These are phyloP conservation scores for Epichloe typhina DNA, from an alignment of 2,329 filamentous ascomycete species.

Conservation along the genomic window DNA sequence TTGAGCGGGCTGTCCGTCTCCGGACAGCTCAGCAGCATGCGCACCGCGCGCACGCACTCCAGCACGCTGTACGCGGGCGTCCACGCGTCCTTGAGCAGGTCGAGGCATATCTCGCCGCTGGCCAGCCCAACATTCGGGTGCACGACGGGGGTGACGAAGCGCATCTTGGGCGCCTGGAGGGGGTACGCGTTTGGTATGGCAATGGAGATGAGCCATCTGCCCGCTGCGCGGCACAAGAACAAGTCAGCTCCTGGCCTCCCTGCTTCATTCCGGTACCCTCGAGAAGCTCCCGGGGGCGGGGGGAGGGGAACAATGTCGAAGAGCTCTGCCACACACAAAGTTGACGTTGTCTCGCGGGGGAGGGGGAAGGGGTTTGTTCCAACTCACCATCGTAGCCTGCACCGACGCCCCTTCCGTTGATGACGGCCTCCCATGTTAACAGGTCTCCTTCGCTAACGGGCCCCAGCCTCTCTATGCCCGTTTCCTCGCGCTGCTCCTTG, in stretches of 20 bases:
- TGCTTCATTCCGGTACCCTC: neutral
- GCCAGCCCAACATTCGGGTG: conserved; percentile 63
- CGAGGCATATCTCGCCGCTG: conserved; percentile 87
- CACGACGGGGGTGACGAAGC: conserved; percentile 71
- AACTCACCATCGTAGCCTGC: conserved; percentile 41
- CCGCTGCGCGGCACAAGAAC: conserved; percentile 28
- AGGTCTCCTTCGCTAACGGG: conserved; percentile 41
- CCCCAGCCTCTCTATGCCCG: conserved; percentile 45
- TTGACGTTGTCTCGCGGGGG: too few species aligned
- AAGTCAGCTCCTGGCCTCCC: neutral
- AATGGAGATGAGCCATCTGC: conserved; percentile 75
- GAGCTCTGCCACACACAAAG: too few species aligned
- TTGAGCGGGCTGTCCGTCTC: conserved; percentile 67
- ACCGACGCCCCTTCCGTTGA: conserved; percentile 44
- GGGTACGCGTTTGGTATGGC: conserved; percentile 68
- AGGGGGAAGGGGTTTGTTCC: neutral
- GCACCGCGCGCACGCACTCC: conserved; percentile 58
- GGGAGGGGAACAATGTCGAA: too few species aligned
- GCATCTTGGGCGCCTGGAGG: conserved; percentile 59
- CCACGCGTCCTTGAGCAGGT: conserved; percentile 70
- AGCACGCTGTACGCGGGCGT: conserved; percentile 74
- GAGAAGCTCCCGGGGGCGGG: too few species aligned
- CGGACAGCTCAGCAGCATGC: conserved; percentile 50
- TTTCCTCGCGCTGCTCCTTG: conserved; percentile 33
- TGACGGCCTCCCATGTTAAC: conserved; percentile 44